Conservation (phyloP, 345 rosid species). For the Durio zibethinus region DNA sequence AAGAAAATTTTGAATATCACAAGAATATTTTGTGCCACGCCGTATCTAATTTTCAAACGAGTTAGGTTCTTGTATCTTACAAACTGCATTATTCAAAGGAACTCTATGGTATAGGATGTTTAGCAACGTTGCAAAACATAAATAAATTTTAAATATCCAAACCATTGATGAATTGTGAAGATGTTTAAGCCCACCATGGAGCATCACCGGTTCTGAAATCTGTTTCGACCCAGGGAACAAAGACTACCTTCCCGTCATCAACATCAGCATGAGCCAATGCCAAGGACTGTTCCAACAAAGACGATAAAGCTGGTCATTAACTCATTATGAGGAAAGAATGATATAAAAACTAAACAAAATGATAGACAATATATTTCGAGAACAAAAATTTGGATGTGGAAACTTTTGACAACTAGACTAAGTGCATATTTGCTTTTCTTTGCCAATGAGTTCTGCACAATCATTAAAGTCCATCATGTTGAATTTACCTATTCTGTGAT, state of each 20-base stretch:
- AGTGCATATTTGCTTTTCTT: background rate
- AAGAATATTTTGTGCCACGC: background rate
- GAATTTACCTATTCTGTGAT: background rate
- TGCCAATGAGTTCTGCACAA: background rate
- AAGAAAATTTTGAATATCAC: background rate
- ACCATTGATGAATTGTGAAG: background rate
- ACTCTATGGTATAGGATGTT: slow-evolving; percentile 10
- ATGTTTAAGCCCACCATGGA: slow-evolving; percentile 83
- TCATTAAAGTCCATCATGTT: background rate
- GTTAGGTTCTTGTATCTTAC: slow-evolving; percentile 5
- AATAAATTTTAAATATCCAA: slow-evolving; percentile 1
- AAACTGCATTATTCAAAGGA: slow-evolving; percentile 6
- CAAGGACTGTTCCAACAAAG: slow-evolving; percentile 52
- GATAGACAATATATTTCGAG: background rate
- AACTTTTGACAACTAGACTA: background rate
- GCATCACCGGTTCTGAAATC: slow-evolving; percentile 97
- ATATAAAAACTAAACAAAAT: background rate
- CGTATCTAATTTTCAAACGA: background rate
- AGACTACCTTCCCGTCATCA: slow-evolving; percentile 79
- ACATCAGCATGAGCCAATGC: slow-evolving; percentile 84
- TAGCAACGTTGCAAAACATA: slow-evolving; percentile 13
- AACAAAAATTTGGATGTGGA: background rate
- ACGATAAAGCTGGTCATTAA: background rate
- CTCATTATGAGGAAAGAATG: background rate
- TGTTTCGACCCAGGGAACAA: slow-evolving; percentile 87